These are phyloP conservation scores for Coprinopsis strossmayeri DNA, from an alignment of 768 basidiomycete species.

Conservation along the genomic window DNA sequence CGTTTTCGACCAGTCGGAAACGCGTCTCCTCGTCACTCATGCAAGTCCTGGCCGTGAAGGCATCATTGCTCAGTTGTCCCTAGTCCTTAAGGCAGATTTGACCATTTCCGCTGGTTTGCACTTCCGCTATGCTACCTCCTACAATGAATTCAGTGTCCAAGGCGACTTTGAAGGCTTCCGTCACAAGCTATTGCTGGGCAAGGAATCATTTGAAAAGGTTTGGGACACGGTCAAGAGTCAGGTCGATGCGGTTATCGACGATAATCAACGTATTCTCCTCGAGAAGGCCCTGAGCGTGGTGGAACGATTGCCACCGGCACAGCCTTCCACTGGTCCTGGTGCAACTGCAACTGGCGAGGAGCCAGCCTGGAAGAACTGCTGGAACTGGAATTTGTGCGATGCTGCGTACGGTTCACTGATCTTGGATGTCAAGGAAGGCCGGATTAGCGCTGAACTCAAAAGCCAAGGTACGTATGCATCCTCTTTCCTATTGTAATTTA, in stretches of 20 bases:
- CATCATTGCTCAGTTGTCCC: slow-evolving; percentile 82
- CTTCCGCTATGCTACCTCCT: slow-evolving; percentile 93
- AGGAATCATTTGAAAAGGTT: slow-evolving; percentile 83
- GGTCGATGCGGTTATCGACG: slow-evolving; percentile 88
- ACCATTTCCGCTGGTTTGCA: slow-evolving; percentile 93
- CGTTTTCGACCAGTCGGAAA: slow-evolving; percentile 89
- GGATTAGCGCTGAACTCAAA: slow-evolving; percentile 87
- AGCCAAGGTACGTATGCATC: slow-evolving; percentile 63
- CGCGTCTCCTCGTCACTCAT: slow-evolving; percentile 88
- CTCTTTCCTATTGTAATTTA: not conserved
- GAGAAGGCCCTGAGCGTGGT: slow-evolving; percentile 86
- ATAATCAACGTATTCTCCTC: slow-evolving; percentile 79
- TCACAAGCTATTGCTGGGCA: slow-evolving; percentile 69
- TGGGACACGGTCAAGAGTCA: slow-evolving; percentile 92
- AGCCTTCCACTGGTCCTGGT: slow-evolving; percentile 38
- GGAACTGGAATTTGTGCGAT: slow-evolving; percentile 99
- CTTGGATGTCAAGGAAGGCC: slow-evolving; percentile 85
- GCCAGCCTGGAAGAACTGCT: slow-evolving; percentile 96
- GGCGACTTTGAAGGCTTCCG: slow-evolving; percentile 84
- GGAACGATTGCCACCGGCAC: slow-evolving; percentile 64
- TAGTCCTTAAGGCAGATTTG: slow-evolving; percentile 89
- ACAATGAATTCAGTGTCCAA: slow-evolving; percentile 96
- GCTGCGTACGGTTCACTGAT: slow-evolving; percentile 88
- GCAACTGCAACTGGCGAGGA: slow-evolving; percentile 67
- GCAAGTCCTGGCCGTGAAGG: slow-evolving; percentile 92